Evolutionary conservation across 2,329 filamentous ascomycete species (phyloP).

Genomic region (Stemphylium vesicarium): DNA sequence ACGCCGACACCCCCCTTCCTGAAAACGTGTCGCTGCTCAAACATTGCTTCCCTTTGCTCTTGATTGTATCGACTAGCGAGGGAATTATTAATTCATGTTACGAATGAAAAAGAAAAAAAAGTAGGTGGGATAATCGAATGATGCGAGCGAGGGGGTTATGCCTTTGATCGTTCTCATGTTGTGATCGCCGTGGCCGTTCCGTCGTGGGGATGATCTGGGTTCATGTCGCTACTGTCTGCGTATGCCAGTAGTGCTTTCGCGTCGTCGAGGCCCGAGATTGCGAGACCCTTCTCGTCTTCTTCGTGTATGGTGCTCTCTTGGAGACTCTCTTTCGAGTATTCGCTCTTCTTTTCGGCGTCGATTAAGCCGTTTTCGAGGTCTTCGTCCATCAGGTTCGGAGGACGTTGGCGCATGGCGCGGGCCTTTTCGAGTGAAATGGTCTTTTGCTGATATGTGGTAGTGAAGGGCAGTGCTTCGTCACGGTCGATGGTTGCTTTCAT

Average conservation of each 20-base stretch:
- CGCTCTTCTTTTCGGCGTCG: conserved; percentile 38
- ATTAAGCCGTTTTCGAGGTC: conserved; percentile 42
- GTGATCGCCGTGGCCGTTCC: conserved; percentile 11
- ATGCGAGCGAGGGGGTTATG: not conserved
- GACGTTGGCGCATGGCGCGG: conserved; percentile 83
- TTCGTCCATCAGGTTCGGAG: conserved; percentile 80
- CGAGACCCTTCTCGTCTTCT: conserved; percentile 48
- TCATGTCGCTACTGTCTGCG: conserved; percentile 32
- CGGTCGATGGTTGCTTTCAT: conserved; percentile 99
- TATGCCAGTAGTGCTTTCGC: conserved; percentile 45
- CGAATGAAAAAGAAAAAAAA: not conserved
- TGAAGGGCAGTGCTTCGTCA: conserved; percentile 77
- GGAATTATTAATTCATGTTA: conserved; percentile 7
- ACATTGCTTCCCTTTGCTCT: not conserved
- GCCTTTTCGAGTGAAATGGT: conserved; percentile 93
- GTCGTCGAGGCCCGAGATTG: conserved; percentile 47
- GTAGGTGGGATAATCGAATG: not conserved
- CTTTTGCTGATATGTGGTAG: conserved; percentile 94
- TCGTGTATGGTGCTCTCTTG: conserved; percentile 46
- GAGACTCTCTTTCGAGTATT: conserved; percentile 44
- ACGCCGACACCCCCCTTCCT: not conserved
- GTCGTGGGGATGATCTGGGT: conserved; percentile 13
- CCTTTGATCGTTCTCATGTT: not conserved
- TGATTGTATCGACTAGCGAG: not conserved
- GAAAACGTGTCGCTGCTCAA: not conserved